Evolutionary conservation across 768 basidiomycete genomes (phyloP).

Genomic region (Kwoniella bestiolae): DNA sequence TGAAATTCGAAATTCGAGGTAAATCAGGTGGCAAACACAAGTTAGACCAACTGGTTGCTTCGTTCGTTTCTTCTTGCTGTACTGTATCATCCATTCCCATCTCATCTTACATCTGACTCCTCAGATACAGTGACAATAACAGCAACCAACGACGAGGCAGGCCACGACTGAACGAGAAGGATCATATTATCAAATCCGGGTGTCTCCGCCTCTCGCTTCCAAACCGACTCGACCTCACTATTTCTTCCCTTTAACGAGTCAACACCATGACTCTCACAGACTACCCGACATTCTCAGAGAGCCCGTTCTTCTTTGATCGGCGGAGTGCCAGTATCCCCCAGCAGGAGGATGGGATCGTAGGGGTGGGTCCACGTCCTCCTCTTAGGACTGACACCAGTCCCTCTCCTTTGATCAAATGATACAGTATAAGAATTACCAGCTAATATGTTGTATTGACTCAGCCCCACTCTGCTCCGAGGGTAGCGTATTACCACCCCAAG

Average conservation of each 20-base stretch:
- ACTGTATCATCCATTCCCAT: too few relatives aligned
- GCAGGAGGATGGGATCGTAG: conserved; percentile 47
- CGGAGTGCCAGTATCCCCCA: conserved; percentile 40
- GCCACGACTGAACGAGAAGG: too few relatives aligned
- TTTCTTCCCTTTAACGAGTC: too few relatives aligned
- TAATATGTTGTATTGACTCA: conserved; percentile 36
- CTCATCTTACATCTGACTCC: too few relatives aligned
- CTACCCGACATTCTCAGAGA: conserved; percentile 56
- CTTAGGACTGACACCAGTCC: neutral
- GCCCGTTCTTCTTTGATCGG: conserved; percentile 57
- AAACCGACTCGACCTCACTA: too few relatives aligned
- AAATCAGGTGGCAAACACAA: conserved; percentile 14
- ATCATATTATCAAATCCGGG: too few relatives aligned
- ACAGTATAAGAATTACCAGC: neutral
- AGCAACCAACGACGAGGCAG: too few relatives aligned
- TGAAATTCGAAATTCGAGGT: conserved; percentile 11
- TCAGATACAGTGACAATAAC: too few relatives aligned
- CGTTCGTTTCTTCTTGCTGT: too few relatives aligned
- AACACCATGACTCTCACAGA: conserved; percentile 19
- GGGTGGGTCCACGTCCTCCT: too few relatives aligned
- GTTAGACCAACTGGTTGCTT: too few relatives aligned
- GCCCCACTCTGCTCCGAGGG: conserved; percentile 83
- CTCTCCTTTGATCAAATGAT: neutral
- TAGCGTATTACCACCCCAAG: conserved; percentile 95
- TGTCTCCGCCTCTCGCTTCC: too few relatives aligned